Conservation (phyloP, 345 rosid genomes). For the Eucalyptus guilfoylei region DNA sequence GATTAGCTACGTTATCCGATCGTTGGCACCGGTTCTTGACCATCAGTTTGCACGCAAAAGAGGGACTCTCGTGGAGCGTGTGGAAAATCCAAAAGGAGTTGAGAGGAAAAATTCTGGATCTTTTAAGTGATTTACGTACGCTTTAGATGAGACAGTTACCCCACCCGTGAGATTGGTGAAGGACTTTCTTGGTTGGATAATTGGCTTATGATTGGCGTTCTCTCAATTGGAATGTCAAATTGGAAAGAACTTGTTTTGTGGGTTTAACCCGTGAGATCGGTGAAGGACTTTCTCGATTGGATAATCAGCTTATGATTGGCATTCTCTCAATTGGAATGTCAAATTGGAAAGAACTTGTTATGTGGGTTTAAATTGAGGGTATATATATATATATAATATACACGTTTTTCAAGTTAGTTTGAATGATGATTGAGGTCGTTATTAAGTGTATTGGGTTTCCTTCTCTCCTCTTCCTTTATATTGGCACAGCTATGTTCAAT, state of each 20-base stretch:
- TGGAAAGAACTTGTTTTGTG: background rate
- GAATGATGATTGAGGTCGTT: background rate
- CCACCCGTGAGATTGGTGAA: background rate
- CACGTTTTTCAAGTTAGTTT: rapidly evolving
- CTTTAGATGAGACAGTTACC: background rate
- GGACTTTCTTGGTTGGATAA: background rate
- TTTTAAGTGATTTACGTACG: background rate
- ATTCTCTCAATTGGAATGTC: background rate
- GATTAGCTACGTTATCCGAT: background rate
- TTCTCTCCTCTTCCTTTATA: background rate
- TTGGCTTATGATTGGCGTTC: background rate
- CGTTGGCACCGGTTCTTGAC: background rate
- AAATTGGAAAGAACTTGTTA: background rate
- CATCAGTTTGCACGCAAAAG: background rate
- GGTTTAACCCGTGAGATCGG: background rate
- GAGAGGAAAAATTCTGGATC: background rate
- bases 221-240: background rate
- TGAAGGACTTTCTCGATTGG: background rate
- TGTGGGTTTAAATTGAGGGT: background rate
- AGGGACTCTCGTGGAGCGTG: background rate
- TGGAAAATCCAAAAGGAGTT: background rate
- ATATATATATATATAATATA: rapidly evolving
- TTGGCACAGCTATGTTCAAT: rapidly evolving
- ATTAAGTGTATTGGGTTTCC: rapidly evolving
- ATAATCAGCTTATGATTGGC: background rate